These are phyloP conservation scores for Tylopilus felleus DNA, from an alignment of 768 basidiomycete species.

Conservation along the genomic window DNA sequence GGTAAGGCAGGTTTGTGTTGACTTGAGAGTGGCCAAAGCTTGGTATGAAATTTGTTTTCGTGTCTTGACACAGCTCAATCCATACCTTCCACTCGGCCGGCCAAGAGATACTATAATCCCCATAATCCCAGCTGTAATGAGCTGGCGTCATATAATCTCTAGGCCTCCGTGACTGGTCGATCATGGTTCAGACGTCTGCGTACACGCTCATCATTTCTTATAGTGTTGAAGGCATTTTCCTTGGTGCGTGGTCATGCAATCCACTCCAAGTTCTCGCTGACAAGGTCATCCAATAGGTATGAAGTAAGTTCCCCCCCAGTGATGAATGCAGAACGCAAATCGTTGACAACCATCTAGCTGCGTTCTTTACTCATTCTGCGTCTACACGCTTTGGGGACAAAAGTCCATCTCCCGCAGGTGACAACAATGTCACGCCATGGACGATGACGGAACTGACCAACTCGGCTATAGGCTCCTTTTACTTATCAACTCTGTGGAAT, in stretches of 20 bases:
- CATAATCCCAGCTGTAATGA: background rate
- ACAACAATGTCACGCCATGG: background rate
- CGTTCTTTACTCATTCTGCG: constrained; percentile 14
- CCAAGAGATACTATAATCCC: too few species aligned
- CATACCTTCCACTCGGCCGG: too few species aligned
- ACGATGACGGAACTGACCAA: background rate
- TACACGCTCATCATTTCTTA: constrained; percentile 4
- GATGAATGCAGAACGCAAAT: background rate
- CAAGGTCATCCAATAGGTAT: constrained; percentile 6
- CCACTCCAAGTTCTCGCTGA: background rate
- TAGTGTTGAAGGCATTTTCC: constrained; percentile 13
- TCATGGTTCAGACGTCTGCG: constrained; percentile 5
- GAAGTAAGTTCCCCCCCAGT: constrained; percentile 7
- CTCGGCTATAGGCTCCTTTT: constrained; percentile 6
- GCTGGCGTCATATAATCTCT: background rate
- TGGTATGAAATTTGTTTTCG: background rate
- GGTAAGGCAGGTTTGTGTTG: too few species aligned
- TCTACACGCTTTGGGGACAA: constrained; percentile 13
- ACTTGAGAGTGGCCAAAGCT: too few species aligned
- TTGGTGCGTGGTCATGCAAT: constrained; percentile 12
- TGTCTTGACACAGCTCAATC: background rate
- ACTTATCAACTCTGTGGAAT: constrained; percentile 12
- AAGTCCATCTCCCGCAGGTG: constrained; percentile 9
- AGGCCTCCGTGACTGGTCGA: background rate
- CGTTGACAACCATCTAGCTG: constrained; percentile 8